Conservation (phyloP, 2,329 filamentous ascomycete species). For the Dothiorella sarmentorum region DNA sequence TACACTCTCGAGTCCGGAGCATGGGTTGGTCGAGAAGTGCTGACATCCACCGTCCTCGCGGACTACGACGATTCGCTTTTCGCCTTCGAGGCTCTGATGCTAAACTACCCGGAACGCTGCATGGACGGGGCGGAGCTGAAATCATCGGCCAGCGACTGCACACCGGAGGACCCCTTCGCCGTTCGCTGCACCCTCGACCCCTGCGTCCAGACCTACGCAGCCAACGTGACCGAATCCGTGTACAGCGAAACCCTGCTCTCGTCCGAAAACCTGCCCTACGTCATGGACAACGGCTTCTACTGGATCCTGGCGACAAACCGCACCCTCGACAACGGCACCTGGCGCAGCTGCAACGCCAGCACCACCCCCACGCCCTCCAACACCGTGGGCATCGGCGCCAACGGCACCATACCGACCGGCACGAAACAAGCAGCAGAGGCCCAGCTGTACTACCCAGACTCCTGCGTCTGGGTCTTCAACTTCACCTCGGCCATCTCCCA, state of each 20-base stretch:
- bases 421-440: no score
- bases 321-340: neutral
- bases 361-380: neutral
- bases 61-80: neutral
- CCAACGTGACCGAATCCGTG: neutral
- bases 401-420: neutral
- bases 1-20: neutral
- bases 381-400: neutral
- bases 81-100: constrained; percentile 3
- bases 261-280: neutral
- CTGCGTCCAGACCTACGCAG: neutral
- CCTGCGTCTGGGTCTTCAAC: neutral
- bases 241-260: neutral
- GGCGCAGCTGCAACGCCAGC: neutral
- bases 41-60: neutral
- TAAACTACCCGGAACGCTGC: neutral
- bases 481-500: neutral
- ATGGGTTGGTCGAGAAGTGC: neutral
- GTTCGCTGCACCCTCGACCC: neutral
- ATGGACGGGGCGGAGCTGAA: neutral
- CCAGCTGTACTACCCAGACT: neutral
- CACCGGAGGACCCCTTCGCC: neutral
- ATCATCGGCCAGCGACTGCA: no score
- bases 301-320: neutral
- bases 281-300: neutral